Conservation (phyloP, 2,329 filamentous ascomycete species). For the Onygenales sp. region DNA sequence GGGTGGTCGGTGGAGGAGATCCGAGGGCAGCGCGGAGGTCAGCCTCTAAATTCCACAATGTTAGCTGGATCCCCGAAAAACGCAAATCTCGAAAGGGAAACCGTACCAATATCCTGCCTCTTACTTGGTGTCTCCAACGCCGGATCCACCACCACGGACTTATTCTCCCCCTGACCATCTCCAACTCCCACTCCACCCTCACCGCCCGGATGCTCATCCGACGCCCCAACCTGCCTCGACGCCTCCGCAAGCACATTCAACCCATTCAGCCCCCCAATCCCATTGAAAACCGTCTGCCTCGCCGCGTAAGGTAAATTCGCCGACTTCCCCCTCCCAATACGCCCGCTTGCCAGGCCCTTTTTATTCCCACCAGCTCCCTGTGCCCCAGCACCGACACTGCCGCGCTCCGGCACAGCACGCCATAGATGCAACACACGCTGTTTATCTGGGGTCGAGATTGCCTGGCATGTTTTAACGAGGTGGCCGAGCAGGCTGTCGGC, state of each 20-base stretch:
- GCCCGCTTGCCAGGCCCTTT: conserved; percentile 28
- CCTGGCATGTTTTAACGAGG: conserved; percentile 77
- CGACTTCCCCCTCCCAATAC: conserved; percentile 25
- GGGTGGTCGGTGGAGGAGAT: background rate
- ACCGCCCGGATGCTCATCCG: conserved; percentile 34
- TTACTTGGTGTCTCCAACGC: conserved; percentile 25
- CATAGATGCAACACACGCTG: conserved; percentile 65
- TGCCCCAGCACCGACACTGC: conserved; percentile 16
- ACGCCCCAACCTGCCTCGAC: conserved; percentile 62
- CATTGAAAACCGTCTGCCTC: conserved; percentile 29
- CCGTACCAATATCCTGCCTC: conserved; percentile 5
- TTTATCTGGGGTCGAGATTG: conserved; percentile 63
- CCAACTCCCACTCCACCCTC: conserved; percentile 13
- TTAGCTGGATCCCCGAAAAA: background rate
- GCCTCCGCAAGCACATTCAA: conserved; percentile 83
- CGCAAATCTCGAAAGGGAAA: background rate
- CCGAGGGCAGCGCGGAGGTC: background rate
- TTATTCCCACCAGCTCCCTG: conserved; percentile 19
- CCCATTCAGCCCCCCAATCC: conserved; percentile 55
- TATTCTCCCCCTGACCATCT: background rate
- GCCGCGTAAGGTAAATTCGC: conserved; percentile 35
- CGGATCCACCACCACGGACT: conserved; percentile 32
- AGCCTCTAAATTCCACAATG: background rate
- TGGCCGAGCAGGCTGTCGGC: conserved; percentile 75
- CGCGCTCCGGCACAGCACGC: conserved; percentile 55